Base-by-base conservation (phyloP, 208 protist genomes). In the Eutreptiella sp. region DNA sequence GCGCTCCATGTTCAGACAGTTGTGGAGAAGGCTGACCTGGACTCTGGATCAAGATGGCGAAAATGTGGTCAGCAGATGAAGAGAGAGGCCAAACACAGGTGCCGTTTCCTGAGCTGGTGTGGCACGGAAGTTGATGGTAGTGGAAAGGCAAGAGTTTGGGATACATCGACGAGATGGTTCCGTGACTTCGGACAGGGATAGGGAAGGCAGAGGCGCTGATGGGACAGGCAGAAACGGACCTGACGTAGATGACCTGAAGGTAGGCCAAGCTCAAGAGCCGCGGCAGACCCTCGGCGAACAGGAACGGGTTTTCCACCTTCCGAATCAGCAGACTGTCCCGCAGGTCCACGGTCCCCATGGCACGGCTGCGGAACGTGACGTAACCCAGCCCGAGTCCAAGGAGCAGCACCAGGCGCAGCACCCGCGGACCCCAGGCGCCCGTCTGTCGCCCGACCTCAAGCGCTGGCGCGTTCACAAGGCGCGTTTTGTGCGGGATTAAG, bases 291-390 rank as follows among this genome's bases (percentile, higher is more conserved):
- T 69, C 66, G 23, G 78, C 66, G 33, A 84, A 82, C 38, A 77
- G 77, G 61, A 90, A 77, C 36, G 87, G 87, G 47, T 86, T 92
- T 47, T 92, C 84, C 7, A 75, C 75, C 24, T 77, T 76, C 1
- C 84, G 75, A 29, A 88, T 46, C n/a, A 85, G 32, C 2, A 41
- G 38, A 48, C 68, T 85, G 23, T 52, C 64, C 29, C 24, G 5
- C 28, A 86, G 47, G 34, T 83, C 75, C 9, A 85, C 46, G 32
- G 46, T 43, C 27, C 19, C 14, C 31, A 89, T 69, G 55, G 79
- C 60, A 26, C 0, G 19, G 4, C 45, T 27, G 3, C 81, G 84
- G 38, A 88, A 76, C 27, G 33, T 9, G 36, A 83, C 58, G 55
- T 85, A 88, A 31, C 53, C 57, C n/a, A 63, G 39, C 4, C 73